These are phyloP conservation scores for Papilionanthe hybrid DNA, from an alignment of 116 monocot genomes.

Conservation along the genomic window DNA sequence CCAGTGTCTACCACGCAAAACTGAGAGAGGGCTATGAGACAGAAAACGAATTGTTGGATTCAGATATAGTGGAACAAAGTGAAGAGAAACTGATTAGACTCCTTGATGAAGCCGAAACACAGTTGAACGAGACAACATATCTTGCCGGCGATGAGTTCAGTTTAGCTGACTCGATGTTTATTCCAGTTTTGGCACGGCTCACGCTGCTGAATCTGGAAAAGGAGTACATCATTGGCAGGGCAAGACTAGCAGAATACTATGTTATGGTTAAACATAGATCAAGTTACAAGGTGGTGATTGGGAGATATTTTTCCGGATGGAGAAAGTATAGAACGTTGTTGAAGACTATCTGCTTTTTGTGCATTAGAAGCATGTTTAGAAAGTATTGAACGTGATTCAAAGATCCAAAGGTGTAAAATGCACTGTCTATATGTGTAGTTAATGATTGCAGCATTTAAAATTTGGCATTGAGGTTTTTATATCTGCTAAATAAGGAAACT, in stretches of 20 bases:
- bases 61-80: conserved; percentile 46
- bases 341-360: conserved; percentile 71
- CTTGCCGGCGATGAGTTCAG: conserved; percentile 68
- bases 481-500: background rate
- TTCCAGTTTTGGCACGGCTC: conserved; percentile 66
- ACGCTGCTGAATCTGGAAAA: conserved; percentile 64
- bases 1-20: conserved; percentile 75
- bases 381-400: conserved; percentile 29
- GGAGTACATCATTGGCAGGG: conserved; percentile 61
- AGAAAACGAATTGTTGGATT: conserved; percentile 73
- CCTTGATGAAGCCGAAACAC: conserved; percentile 73
- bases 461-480: background rate
- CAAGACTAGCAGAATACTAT: conserved; percentile 62
- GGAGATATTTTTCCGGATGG: conserved; percentile 87
- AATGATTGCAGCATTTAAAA: background rate
- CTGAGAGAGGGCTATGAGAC: conserved; percentile 75
- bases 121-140: conserved; percentile 50
- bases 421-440: background rate
- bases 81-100: conserved; percentile 61
- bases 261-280: conserved; percentile 48
- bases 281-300: conserved; percentile 73
- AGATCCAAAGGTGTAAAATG: background rate
- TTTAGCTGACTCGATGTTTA: conserved; percentile 77
- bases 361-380: conserved; percentile 55
- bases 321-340: conserved; percentile 58